These are phyloP conservation scores for Skeletonema menzelii DNA, from an alignment of 108 stramenopile genomes.

Conservation along the genomic window DNA sequence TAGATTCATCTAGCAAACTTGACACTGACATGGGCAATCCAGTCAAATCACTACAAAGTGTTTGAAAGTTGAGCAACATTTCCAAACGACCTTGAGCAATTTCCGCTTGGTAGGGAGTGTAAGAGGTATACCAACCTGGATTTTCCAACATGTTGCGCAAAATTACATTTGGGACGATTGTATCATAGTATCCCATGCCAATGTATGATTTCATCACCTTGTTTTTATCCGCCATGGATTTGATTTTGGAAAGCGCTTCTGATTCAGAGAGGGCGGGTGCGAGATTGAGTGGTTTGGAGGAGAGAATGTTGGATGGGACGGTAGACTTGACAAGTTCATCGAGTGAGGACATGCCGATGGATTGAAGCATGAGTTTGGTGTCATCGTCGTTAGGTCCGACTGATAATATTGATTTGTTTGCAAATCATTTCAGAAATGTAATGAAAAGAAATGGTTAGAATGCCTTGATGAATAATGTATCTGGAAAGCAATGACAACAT, in stretches of 20 bases:
- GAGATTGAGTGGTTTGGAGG: conserved; percentile 68
- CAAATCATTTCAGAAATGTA: not conserved
- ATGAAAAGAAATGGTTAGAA: not conserved
- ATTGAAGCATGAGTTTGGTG: conserved; percentile 81
- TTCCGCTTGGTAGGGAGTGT: conserved; percentile 99
- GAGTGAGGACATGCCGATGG: conserved; percentile 86
- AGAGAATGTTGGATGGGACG: conserved; percentile 90
- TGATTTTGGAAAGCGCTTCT: conserved; percentile 83
- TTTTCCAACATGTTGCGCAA: conserved; percentile 99
- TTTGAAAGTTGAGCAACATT: conserved; percentile 99
- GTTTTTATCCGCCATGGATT: conserved; percentile 78
- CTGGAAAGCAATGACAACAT: not conserved
- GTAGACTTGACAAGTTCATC: conserved; percentile 88
- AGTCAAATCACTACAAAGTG: conserved; percentile 96
- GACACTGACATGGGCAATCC: conserved; percentile 96
- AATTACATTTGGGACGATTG: conserved; percentile 92
- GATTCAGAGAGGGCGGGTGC: conserved; percentile 85
- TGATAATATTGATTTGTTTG: conserved; percentile 32
- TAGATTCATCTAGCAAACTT: conserved; percentile 95
- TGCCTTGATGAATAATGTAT: not conserved
- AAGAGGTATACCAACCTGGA: conserved; percentile 99
- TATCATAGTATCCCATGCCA: conserved; percentile 98
- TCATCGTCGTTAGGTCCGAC: conserved; percentile 88
- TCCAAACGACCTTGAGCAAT: conserved; percentile 99
- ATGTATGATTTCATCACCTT: conserved; percentile 97